Evolutionary conservation across 345 rosid genomes (phyloP).

Genomic region (Citrus glauca): DNA sequence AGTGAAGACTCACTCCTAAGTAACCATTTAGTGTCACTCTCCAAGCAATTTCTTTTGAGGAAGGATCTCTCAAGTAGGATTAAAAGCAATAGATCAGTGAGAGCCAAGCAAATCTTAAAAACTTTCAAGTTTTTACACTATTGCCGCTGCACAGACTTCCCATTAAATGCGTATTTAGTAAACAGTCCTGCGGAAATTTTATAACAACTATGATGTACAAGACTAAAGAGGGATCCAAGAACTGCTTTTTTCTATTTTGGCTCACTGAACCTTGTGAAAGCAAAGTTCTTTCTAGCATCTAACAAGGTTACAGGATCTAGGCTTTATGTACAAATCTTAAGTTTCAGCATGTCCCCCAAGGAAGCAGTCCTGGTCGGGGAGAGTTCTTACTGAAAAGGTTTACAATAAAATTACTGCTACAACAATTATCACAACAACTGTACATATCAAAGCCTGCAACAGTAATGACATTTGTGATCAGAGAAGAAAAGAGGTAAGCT

Average conservation of each 20-base stretch:
- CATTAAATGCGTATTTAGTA: background rate
- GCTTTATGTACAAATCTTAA: constrained; percentile 3
- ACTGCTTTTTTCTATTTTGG: background rate
- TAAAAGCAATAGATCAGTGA: too few species aligned
- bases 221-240: background rate
- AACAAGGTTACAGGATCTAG: background rate
- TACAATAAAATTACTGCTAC: constrained; percentile 43
- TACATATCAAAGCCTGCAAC: constrained; percentile 76
- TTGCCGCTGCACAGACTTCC: constrained; percentile 1
- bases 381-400: constrained; percentile 10
- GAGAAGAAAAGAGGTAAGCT: background rate
- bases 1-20: too few species aligned
- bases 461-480: background rate
- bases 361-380: background rate
- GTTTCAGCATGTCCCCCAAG: background rate
- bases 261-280: background rate
- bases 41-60: too few species aligned
- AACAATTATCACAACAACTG: constrained; percentile 48
- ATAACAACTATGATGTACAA: constrained; percentile 12
- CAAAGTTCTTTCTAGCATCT: background rate
- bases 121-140: background rate
- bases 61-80: too few species aligned
- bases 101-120: too few species aligned
- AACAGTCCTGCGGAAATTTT: background rate
- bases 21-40: too few species aligned